These are phyloP conservation scores for Aspergillus ochraceoroseus DNA, from an alignment of 2,329 filamentous ascomycete genomes.

Conservation along the genomic window DNA sequence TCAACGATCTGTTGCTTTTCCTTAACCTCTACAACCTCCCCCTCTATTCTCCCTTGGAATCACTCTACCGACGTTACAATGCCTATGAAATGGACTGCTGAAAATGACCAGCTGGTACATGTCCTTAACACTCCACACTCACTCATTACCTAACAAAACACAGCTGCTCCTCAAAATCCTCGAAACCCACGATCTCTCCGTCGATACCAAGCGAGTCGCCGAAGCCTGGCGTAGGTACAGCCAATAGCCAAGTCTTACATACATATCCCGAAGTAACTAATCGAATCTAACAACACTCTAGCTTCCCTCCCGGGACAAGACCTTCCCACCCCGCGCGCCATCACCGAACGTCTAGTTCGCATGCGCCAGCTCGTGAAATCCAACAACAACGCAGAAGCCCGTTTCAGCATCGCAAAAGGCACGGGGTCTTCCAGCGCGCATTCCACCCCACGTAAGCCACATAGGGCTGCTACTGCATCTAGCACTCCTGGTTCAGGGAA, in stretches of 20 bases:
- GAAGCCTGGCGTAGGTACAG: slow-evolving; percentile 38
- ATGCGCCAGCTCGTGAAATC: slow-evolving; percentile 30
- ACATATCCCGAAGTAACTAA: not conserved
- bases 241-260: too few relatives aligned
- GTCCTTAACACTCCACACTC: not conserved
- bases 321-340: slow-evolving; percentile 39
- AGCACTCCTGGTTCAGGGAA: slow-evolving; percentile 18
- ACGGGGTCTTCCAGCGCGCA: slow-evolving; percentile 2
- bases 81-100: slow-evolving; percentile 37
- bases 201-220: slow-evolving; percentile 35
- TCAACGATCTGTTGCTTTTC: not conserved
- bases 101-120: slow-evolving; percentile 36
- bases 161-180: slow-evolving; percentile 42
- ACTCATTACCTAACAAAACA: not conserved
- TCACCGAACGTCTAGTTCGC: slow-evolving; percentile 37
- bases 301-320: slow-evolving; percentile 16
- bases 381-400: slow-evolving; percentile 9
- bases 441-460: slow-evolving; percentile 16
- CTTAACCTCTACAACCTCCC: not conserved
- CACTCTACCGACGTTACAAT: slow-evolving; percentile 19
- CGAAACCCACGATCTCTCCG: slow-evolving; percentile 35
- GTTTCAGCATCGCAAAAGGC: slow-evolving; percentile 20
- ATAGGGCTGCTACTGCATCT: slow-evolving; percentile 4
- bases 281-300: slow-evolving; percentile 6
- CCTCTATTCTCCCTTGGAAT: not conserved